Percentiles rank a stretch among this genome's conserved stretches.
Evolutionary conservation across 768 basidiomycete genomes (phyloP).

Genomic region (Mycena floridula): DNA sequence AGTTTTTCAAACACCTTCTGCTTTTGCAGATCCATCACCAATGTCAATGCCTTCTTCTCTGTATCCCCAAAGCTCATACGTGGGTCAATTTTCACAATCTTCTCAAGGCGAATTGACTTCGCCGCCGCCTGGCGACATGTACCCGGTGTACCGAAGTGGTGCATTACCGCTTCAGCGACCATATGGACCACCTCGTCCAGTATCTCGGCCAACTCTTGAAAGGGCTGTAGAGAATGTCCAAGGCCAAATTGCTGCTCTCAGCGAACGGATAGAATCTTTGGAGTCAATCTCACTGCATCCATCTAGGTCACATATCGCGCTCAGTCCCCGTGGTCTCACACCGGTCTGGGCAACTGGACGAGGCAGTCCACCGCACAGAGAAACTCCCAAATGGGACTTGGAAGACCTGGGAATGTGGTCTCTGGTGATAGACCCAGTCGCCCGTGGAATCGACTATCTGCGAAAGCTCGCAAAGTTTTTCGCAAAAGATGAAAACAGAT

Average conservation of each 20-base stretch:
- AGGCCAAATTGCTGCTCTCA: slow-evolving; percentile 73
- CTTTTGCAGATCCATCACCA: slow-evolving; percentile 49
- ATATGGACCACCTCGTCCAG: slow-evolving; percentile 34
- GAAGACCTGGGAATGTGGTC: slow-evolving; percentile 85
- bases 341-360: slow-evolving; percentile 32
- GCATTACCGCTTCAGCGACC: slow-evolving; percentile 27
- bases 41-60: slow-evolving; percentile 30
- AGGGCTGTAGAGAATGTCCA: slow-evolving; percentile 77
- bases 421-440: slow-evolving; percentile 56
- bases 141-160: slow-evolving; percentile 29
- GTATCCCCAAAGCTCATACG: slow-evolving; percentile 31
- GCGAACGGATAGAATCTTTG: slow-evolving; percentile 73
- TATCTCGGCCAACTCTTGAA: slow-evolving; percentile 55
- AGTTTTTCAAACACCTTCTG: slow-evolving; percentile 64
- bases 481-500: slow-evolving; percentile 48
- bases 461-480: slow-evolving; percentile 53
- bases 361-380: slow-evolving; percentile 35
- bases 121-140: slow-evolving; percentile 25
- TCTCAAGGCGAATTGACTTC: slow-evolving; percentile 30
- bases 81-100: slow-evolving; percentile 31
- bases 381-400: slow-evolving; percentile 52
- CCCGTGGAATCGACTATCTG: slow-evolving; percentile 42
- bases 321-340: slow-evolving; percentile 32
- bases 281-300: slow-evolving; percentile 39
- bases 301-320: slow-evolving; percentile 34